Evolutionary conservation across 768 basidiomycete genomes (phyloP).

Genomic region (Suillus subaureus): DNA sequence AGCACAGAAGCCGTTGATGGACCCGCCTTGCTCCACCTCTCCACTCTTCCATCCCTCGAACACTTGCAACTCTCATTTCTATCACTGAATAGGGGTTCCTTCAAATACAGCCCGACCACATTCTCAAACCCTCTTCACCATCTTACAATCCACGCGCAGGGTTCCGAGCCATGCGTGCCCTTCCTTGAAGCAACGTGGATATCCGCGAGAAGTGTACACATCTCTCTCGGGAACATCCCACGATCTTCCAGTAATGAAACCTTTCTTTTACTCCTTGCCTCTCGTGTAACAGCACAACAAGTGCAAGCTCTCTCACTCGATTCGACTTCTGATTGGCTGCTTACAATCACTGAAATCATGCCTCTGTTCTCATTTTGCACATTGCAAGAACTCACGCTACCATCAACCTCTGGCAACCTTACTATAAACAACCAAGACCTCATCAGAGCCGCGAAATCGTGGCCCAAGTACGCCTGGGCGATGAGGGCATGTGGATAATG

Average conservation of each 20-base stretch:
- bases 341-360: background rate
- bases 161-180: background rate
- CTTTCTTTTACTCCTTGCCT: background rate
- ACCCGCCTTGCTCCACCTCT: background rate
- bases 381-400: background rate
- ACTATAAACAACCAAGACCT: background rate
- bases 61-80: background rate
- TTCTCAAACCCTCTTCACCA: background rate
- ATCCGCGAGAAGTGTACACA: background rate
- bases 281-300: background rate
- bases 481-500: background rate
- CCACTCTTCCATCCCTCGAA: background rate
- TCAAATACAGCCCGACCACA: background rate
- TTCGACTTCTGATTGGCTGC: background rate
- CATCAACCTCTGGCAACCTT: background rate
- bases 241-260: constrained; percentile 18
- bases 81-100: background rate
- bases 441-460: background rate
- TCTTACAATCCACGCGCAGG: background rate
- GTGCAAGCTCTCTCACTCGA: background rate
- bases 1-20: background rate
- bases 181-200: background rate
- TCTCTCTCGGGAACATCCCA: background rate
- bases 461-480: constrained; percentile 1
- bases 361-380: background rate